phyloP scores from a whole-genome alignment of 2,329 filamentous ascomycete genomes.

The Xylaria sp. region DNA sequence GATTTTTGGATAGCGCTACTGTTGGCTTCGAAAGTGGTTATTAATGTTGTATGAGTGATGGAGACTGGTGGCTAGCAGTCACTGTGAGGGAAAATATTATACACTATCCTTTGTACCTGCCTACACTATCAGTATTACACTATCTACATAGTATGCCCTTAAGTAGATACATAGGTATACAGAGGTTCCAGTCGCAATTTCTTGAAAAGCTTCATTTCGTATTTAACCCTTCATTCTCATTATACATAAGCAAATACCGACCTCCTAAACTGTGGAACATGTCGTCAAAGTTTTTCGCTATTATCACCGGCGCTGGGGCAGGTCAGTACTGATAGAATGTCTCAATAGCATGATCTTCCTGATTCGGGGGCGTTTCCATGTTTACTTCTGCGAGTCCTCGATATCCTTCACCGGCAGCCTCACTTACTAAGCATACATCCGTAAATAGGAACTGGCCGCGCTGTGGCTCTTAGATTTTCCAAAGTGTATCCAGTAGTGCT shows the following conservation, averaged over 20 bases:
- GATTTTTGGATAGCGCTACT: too few species aligned
- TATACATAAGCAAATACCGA: not conserved
- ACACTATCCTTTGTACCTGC: too few species aligned
- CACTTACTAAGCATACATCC: not conserved
- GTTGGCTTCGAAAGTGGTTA: too few species aligned
- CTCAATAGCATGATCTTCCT: not conserved
- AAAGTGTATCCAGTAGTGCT: conserved; percentile 35
- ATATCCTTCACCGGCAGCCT: not conserved
- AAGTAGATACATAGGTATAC: too few species aligned
- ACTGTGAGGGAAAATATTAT: too few species aligned
- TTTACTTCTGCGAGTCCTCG: not conserved
- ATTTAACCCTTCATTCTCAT: not conserved
- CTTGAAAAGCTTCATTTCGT: too few species aligned
- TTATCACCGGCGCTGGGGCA: conserved; percentile 78
- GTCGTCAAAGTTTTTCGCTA: conserved; percentile 67
- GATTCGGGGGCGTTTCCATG: not conserved
- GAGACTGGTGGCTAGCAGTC: too few species aligned
- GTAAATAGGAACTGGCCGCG: conserved; percentile 61
- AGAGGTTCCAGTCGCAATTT: too few species aligned
- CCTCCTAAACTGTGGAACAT: conserved; percentile 25
- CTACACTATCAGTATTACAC: too few species aligned
- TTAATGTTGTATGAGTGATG: too few species aligned
- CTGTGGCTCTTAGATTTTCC: conserved; percentile 32
- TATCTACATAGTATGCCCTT: too few species aligned
- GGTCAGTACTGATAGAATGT: not conserved